Percentiles rank a stretch among this genome's conserved stretches.
These are phyloP conservation scores for Ophiostoma australiae DNA, from an alignment of 2,329 filamentous ascomycete species.

Conservation along the genomic window DNA sequence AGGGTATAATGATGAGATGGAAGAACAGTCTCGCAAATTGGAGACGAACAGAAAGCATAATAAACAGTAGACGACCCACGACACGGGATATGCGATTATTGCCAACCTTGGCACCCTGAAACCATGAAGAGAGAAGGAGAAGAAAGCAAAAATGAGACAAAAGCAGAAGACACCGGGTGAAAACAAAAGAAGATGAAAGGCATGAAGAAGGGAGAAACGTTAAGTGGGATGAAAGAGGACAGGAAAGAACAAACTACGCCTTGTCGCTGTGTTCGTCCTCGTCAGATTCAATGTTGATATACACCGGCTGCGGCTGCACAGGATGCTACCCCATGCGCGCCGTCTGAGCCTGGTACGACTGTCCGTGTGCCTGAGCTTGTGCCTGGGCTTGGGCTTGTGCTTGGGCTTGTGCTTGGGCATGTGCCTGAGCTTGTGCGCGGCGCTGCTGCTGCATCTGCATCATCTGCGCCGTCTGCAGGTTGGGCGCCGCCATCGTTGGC, in stretches of 20 bases:
- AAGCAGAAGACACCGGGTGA: neutral
- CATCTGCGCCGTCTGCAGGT: constrained; percentile 23
- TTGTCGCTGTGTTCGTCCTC: no score
- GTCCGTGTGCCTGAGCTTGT: neutral
- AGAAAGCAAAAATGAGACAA: neutral
- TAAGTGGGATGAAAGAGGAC: no score
- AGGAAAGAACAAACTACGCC: no score
- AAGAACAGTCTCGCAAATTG: neutral
- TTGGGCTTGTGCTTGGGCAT: constrained; percentile 28
- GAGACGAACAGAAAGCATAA: neutral
- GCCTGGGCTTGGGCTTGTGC: neutral
- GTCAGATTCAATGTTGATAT: no score
- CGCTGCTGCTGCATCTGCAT: constrained; percentile 18
- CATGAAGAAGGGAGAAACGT: neutral
- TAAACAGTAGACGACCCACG: neutral
- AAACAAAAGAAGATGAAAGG: neutral
- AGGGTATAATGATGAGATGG: neutral
- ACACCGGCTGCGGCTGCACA: neutral
- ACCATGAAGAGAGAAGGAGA: neutral
- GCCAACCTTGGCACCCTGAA: constrained; percentile 1
- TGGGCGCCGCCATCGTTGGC: constrained; percentile 28
- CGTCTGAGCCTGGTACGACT: constrained; percentile 21
- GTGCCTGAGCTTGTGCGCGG: constrained; percentile 26
- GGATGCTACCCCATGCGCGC: constrained; percentile 19
- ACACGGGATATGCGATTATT: neutral